Evolutionary conservation across 225 moss, liverwort and hornwort species (phyloP).

Genomic region (Lunularia cruciata): DNA sequence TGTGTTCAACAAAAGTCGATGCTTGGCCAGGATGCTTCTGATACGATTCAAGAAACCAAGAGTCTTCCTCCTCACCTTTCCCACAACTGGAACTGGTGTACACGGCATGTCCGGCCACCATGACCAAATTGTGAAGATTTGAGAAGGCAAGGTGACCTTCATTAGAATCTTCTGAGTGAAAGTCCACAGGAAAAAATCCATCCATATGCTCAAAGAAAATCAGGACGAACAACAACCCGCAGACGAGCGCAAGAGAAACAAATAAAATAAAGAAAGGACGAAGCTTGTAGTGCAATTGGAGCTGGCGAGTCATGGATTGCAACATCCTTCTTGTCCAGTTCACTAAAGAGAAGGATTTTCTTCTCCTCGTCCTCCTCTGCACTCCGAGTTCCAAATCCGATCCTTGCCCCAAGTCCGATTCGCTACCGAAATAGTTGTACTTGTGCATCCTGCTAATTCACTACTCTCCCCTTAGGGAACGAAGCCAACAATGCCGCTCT

Average conservation of each 20-base stretch:
- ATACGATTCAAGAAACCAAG: constrained; percentile 78
- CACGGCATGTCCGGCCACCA: constrained; percentile 90
- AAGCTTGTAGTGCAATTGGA: constrained; percentile 40
- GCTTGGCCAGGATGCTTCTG: constrained; percentile 81
- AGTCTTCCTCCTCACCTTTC: constrained; percentile 61
- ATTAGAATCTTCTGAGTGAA: background rate
- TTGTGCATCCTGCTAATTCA: constrained; percentile 10
- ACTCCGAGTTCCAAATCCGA: constrained; percentile 35
- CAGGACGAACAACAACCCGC: constrained; percentile 24
- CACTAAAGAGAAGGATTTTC: background rate
- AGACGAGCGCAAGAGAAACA: constrained; percentile 14
- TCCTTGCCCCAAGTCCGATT: constrained; percentile 30
- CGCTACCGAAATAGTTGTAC: constrained; percentile 31
- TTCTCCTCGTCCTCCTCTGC: constrained; percentile 27
- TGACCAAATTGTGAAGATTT: constrained; percentile 58
- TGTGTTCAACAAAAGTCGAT: constrained; percentile 67
- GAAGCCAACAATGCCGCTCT: background rate
- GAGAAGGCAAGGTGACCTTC: constrained; percentile 28
- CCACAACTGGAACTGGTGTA: constrained; percentile 75
- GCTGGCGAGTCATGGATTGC: constrained; percentile 33
- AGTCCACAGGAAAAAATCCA: constrained; percentile 2
- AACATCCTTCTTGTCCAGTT: constrained; percentile 42
- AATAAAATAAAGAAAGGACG: constrained; percentile 36
- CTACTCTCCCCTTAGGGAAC: background rate
- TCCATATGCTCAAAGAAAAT: constrained; percentile 27